These are phyloP conservation scores for Xylaria hypoxylon DNA, from an alignment of 2,329 filamentous ascomycete genomes.

Conservation along the genomic window DNA sequence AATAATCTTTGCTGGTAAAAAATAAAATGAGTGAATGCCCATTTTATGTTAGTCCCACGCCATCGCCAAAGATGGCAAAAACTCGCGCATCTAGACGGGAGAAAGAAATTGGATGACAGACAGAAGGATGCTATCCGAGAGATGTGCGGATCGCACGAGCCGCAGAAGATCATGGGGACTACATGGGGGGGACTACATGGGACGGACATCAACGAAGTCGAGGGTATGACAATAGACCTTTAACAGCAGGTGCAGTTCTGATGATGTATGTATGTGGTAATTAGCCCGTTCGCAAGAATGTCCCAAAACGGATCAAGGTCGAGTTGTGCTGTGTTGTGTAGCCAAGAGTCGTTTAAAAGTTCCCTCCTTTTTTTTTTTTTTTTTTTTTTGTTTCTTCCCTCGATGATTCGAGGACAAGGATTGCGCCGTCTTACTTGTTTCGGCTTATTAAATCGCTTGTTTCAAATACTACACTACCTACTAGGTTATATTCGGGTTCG, in stretches of 20 bases:
- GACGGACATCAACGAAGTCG: background rate
- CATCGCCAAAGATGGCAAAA: conserved; percentile 2
- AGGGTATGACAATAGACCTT: background rate
- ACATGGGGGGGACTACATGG: too few relatives aligned
- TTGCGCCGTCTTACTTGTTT: background rate
- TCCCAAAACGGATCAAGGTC: conserved; percentile 35
- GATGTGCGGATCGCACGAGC: background rate
- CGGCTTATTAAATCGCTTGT: background rate
- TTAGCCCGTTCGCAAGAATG: conserved; percentile 40
- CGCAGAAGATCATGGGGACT: background rate
- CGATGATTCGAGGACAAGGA: too few relatives aligned
- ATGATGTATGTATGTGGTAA: background rate
- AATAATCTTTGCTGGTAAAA: background rate
- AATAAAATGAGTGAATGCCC: background rate
- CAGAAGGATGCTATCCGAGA: background rate
- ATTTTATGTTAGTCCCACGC: background rate
- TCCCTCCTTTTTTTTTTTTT: too few relatives aligned
- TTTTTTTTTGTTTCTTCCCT: too few relatives aligned
- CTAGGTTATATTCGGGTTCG: too few relatives aligned
- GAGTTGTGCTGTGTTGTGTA: background rate
- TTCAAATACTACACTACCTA: too few relatives aligned
- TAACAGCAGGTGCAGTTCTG: background rate
- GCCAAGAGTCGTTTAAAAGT: conserved; percentile 6
- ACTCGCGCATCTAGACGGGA: background rate
- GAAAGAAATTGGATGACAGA: conserved; percentile 14